These are phyloP conservation scores for Claviceps paspali DNA, from an alignment of 2,329 filamentous ascomycete species.

Conservation along the genomic window DNA sequence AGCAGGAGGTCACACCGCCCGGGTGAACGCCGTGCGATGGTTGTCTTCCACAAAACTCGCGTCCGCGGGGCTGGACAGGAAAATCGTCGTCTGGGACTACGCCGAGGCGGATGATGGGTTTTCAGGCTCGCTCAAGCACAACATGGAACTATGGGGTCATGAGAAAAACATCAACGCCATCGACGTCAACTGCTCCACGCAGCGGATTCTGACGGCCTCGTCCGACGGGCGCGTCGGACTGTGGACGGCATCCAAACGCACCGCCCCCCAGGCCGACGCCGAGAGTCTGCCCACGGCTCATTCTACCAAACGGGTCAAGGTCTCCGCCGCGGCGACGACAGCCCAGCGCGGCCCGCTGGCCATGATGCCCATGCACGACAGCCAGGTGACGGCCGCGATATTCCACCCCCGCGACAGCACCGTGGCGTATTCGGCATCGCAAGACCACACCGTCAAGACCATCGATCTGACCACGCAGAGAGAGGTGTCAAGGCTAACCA, in stretches of 20 bases:
- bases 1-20: conserved; percentile 58
- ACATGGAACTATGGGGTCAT: conserved; percentile 74
- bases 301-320: conserved; percentile 63
- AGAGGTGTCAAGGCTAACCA: conserved; percentile 69
- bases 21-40: conserved; percentile 73
- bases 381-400: conserved; percentile 60
- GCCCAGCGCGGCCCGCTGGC: conserved; percentile 69
- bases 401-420: conserved; percentile 78
- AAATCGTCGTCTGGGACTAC: conserved; percentile 83
- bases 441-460: conserved; percentile 81
- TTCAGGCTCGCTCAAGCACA: conserved; percentile 49
- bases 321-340: conserved; percentile 25
- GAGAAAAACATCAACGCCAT: conserved; percentile 58
- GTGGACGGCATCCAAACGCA: conserved; percentile 69
- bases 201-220: conserved; percentile 72
- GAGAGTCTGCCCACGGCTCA: conserved; percentile 52
- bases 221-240: conserved; percentile 73
- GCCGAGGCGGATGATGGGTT: conserved; percentile 46
- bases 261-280: conserved; percentile 58
- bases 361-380: conserved; percentile 56
- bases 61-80: conserved; percentile 71
- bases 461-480: conserved; percentile 74
- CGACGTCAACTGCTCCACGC: conserved; percentile 56
- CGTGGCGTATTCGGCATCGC: conserved; percentile 80
- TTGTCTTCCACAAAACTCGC: conserved; percentile 63